Evolutionary conservation across 805 yeast genomes (phyloP), one percentile per base, ranked within the genome.

Genomic region (Kodamaea fukazawae): DNA sequence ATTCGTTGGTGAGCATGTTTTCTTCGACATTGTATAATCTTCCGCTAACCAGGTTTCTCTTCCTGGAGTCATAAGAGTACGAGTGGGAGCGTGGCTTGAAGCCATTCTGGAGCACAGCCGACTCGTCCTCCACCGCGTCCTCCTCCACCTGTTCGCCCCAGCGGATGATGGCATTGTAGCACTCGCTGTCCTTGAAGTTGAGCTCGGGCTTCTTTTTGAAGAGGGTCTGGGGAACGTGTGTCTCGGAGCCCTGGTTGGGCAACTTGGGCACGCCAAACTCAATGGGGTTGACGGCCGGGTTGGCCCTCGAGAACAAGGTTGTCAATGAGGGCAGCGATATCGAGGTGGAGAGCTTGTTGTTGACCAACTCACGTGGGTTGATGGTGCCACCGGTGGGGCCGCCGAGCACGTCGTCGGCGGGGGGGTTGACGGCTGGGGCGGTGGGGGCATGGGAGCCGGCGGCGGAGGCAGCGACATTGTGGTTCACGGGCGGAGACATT

Each of bases 151-250:
- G 43, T 14, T 40, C 43, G 23, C 23, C 23, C 72, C 72, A 66
- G 42, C 55, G 54, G 12, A 60, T 53, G 20, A 66, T 66, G 18
- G 71, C 71, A 41, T 60, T 58, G 39, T 61, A 59, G 44, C 71
- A 66, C 44, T 67, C 67, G 43, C 66, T 65, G 64, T 65, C 61
- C 40, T 44, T 44, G 40, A 47, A 47, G 41, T 43, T 46, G 35
- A 47, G 44, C 27, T 41, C 42, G 23, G 49, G 49, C n/a, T 43
- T 34, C 10, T 35, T 32, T n/a, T 15, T 31, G 27, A 37, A 37
- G 9, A 37, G 31, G 12, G 40, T 34, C 17, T 26, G 12, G 15
- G 31, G 36, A 33, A 31, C 22, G 33, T 13, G 18, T 3, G 36
- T 29, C 2, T 22, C 38, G 4, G 38, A 26, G 32, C 38, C 26